Evolutionary conservation across 2,329 filamentous ascomycete species (phyloP), one percentile per base, ranked within the genome.

Genomic region (Trichoderma pleuroti): DNA sequence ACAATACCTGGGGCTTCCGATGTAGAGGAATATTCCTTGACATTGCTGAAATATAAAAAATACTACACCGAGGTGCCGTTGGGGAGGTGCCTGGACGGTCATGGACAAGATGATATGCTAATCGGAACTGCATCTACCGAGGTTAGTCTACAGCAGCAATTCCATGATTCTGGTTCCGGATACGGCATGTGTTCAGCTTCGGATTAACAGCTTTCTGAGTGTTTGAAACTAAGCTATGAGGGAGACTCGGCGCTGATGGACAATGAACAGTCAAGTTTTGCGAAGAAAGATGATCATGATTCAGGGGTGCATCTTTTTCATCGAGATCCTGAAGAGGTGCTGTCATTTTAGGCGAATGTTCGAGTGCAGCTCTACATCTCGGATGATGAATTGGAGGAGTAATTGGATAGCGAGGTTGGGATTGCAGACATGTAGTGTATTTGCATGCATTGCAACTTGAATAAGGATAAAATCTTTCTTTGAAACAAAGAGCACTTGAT

Each of bases 21-120:
- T 30, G 75, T 76, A 28, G 78, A 79, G 49, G 77, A 78, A 4
- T 76, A 80, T 70, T 79, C 77, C 11, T 73, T 81, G 70, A 79
- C 77, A 4, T 69, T 79, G 21, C 74, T 81, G 14, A 76, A 77
- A 54, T 80, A 81, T 71, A 78, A 76, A 46, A 66, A 74, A 4
- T 81, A 78, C 70, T 80, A 79, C 64, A 75, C 74, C 1, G 76
- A 76, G 54, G 71, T 63, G n/a, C 77, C 79, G 1, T 72, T 81
- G 16, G 75, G 68, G 6, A 72, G 80, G 32, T 80, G 79, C 62
- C 72, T 81, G 2, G 79, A 80, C 54, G 66, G 3, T 10, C 54
- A 60, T 18, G 68, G 65, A 34, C 34, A 28, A 21, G 30, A 52
- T 34, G 11, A 61, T 30, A 4, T 32, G 18, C 56, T 14, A 12